phyloP scores from a whole-genome alignment of 768 basidiomycete genomes.

The Naganishia kalamii region DNA sequence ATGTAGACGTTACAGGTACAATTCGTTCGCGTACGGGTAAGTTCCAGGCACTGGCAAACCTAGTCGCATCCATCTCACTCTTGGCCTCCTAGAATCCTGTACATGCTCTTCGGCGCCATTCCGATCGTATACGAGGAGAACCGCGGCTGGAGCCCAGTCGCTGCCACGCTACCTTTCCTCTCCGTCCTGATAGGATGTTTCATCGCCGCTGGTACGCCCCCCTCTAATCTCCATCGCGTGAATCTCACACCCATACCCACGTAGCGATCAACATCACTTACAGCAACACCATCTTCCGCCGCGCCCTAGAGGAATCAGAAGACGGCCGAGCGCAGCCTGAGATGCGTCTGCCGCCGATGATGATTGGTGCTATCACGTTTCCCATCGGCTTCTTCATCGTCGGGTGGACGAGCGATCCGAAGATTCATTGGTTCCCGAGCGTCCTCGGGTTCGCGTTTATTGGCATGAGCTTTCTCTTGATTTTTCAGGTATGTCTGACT shows the following conservation, averaged over 20 bases:
- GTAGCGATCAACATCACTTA: conserved; percentile 36
- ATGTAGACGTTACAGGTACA: conserved; percentile 23
- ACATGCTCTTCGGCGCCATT: conserved; percentile 36
- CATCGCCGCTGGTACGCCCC: conserved; percentile 32
- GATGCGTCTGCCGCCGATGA: conserved; percentile 45
- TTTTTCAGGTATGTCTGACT: conserved; percentile 40
- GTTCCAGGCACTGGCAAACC: background rate
- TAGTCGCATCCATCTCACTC: background rate
- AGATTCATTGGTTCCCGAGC: conserved; percentile 35
- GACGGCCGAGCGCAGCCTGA: conserved; percentile 38
- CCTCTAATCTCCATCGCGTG: background rate
- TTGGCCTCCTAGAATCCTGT: conserved; percentile 7
- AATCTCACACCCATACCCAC: background rate
- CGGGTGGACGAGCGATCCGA: conserved; percentile 37
- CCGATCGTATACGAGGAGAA: conserved; percentile 37
- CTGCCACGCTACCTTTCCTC: conserved; percentile 41
- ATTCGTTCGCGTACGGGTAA: conserved; percentile 27
- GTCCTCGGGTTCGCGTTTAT: conserved; percentile 41
- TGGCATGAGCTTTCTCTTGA: conserved; percentile 43
- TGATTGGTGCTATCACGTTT: conserved; percentile 43
- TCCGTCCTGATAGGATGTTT: conserved; percentile 43
- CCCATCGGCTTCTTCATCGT: conserved; percentile 43
- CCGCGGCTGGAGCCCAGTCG: conserved; percentile 41
- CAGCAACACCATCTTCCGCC: conserved; percentile 34
- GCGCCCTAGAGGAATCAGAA: conserved; percentile 30